Evolutionary conservation across 2,329 filamentous ascomycete genomes (phyloP), one percentile per base, ranked within the genome.

Genomic region (Sporothrix curviconia): DNA sequence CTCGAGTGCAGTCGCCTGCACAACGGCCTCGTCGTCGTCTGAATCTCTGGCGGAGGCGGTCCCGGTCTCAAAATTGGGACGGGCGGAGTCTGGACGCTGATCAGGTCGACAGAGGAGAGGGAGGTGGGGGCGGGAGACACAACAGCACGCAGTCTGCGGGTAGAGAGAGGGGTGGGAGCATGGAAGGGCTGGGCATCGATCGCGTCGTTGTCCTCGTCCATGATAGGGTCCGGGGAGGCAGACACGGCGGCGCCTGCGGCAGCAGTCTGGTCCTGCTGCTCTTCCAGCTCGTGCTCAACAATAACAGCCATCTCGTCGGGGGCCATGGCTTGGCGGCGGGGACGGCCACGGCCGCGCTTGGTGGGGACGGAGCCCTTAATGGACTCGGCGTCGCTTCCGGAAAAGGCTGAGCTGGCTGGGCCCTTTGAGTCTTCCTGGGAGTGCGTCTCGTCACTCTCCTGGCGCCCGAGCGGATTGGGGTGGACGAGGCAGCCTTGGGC

Each of bases 281-380:
- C 46, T 6, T 59, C 52, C 5, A 52, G 32, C 7, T 62, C 62
- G 52, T 64, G 62, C 43, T 66, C 64, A 17, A 59, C 59, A 24
- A 68, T 63, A 37, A 60, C 63, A 28, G 66, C 65, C 39, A 68
- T 64, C 40, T 66, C 65, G 7, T 65, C 63, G 8, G 63, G 59
- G 6, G 52, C 59, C 39, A 66, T 51, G 7, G 64, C 61, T 54
- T 63, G 61, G 15, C 68, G 69, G 32, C 69, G 65, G 7, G 66
- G 68, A 2, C 70, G 65, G 6, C 68, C 58, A 34, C 58, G 50
- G 1, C 55, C 69, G 44, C 68, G 65, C 55, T 68, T 70, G 52
- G 64, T 66, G 8, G 67, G 66, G 24, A 63, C 64, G 17, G 66
- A 63, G 15, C 58, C 57, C 0, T 47, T 22, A n/a, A 53, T 40